phyloP scores from a whole-genome alignment of 2,329 filamentous ascomycete species.

The Penicillium psychrosexuale region DNA sequence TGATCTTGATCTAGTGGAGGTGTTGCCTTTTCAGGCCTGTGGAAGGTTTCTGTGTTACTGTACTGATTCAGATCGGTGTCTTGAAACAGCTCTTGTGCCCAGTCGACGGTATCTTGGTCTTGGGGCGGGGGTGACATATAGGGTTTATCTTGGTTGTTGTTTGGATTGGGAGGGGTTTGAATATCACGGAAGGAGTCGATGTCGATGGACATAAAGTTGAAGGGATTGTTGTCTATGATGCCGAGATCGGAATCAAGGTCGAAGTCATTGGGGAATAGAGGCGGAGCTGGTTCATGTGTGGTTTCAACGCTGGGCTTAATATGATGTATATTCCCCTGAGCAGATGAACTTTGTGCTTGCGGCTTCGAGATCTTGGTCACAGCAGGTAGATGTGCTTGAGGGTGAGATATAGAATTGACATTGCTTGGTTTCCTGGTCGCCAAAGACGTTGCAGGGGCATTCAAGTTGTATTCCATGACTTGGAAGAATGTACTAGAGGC shows the following conservation, averaged over 20 bases:
- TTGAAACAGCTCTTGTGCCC: slow-evolving; percentile 31
- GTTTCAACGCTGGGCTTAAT: slow-evolving; percentile 8
- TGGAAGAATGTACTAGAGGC: slow-evolving; percentile 29
- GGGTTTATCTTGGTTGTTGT: not conserved
- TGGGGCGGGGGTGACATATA: slow-evolving; percentile 9
- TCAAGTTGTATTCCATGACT: slow-evolving; percentile 33
- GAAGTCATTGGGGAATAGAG: slow-evolving; percentile 25
- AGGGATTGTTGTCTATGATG: slow-evolving; percentile 14
- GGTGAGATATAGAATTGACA: slow-evolving; percentile 11
- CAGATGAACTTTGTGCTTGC: not conserved
- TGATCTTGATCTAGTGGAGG: slow-evolving; percentile 4
- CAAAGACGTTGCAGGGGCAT: slow-evolving; percentile 9
- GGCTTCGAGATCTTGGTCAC: not conserved
- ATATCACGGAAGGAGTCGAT: slow-evolving; percentile 25
- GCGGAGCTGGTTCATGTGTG: not conserved
- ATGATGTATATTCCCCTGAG: not conserved
- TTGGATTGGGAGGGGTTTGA: slow-evolving; percentile 3
- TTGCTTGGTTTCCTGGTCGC: slow-evolving; percentile 17
- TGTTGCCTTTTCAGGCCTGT: not conserved
- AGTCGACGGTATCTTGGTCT: slow-evolving; percentile 28
- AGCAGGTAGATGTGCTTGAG: slow-evolving; percentile 4
- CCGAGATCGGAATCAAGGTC: slow-evolving; percentile 20
- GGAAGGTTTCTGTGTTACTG: slow-evolving; percentile 11
- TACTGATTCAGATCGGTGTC: slow-evolving; percentile 17
- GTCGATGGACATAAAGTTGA: slow-evolving; percentile 26